A percentile compares a stretch with the other conserved stretches of the same genome.
Evolutionary conservation across 139 green algal genomes (phyloP).

Genomic region (Micractinium conductrix): DNA sequence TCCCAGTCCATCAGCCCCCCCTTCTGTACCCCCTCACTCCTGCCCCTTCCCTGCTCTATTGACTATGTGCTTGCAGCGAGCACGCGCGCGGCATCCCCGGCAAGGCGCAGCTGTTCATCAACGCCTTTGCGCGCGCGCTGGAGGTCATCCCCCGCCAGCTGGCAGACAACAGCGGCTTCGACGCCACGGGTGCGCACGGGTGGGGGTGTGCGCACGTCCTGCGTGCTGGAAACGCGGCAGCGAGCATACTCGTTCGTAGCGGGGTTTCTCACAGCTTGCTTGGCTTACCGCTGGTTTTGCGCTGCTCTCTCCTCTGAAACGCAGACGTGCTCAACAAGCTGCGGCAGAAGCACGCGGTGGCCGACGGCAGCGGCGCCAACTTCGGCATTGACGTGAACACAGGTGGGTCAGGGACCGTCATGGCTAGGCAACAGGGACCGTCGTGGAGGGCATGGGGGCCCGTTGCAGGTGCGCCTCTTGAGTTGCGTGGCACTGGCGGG

Average conservation of each 20-base stretch:
- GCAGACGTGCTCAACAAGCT: slow-evolving; percentile 97
- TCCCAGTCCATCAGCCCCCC: no score
- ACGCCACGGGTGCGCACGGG: slow-evolving; percentile 82
- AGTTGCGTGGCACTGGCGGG: no score
- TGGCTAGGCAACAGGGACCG: no score
- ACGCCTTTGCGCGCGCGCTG: slow-evolving; percentile 89
- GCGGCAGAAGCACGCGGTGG: slow-evolving; percentile 93
- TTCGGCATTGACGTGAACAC: slow-evolving; percentile 97
- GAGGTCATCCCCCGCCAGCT: slow-evolving; percentile 97
- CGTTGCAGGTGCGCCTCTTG: no score
- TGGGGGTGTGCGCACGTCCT: no score
- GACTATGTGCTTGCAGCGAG: slow-evolving; percentile 47
- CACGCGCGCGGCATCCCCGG: slow-evolving; percentile 74
- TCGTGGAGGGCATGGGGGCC: no score
- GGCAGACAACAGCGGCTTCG: slow-evolving; percentile 97
- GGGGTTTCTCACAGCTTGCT: no score
- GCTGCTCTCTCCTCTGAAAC: no score
- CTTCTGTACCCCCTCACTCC: neutral
- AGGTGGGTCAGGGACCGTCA: no score
- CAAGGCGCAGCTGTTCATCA: slow-evolving; percentile 98
- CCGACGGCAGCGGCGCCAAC: slow-evolving; percentile 67
- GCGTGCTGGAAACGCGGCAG: no score
- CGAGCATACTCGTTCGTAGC: no score
- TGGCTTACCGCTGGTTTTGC: no score
- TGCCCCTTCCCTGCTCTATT: neutral